Base-by-base conservation (phyloP, 495 filamentous ascomycete genomes). In the Aspergillus sclerotiicarbonarius region DNA sequence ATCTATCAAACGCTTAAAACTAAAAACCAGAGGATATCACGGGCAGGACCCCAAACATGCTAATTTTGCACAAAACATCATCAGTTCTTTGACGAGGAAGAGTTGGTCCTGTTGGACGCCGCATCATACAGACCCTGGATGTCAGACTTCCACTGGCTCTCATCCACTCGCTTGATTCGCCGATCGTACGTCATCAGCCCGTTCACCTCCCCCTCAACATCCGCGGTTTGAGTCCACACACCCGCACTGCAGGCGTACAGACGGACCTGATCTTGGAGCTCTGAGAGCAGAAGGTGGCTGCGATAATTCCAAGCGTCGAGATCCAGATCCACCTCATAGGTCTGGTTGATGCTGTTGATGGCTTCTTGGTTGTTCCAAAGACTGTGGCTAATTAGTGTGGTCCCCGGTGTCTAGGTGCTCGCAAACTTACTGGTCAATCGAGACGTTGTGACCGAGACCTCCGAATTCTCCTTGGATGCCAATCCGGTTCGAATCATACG, bases 161-260 rank as follows among this genome's bases (percentile, higher is more conserved):
- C 72, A 64, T 88, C 71, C 3, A 80, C 76, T 18, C 85, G 72
- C 53, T 81, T 66, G 0, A 87, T 20, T 0, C 71, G 51, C 54
- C 87, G 82, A 69, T 90, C 86, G 56, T 88, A 88, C 2, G 85
- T 87, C 57, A 87, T 67, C 54, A 90, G 65, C 5, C 87, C 87
- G 61, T 90, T 90, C 46, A 88, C 82, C 68, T 90, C 87, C n/a
- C 85, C 85, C 66, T 90, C 87, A 9, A 90, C 85, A 62, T 90
- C 86, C 0, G 84, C 87, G 1, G 86, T 88, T 67, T 89, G 86
- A 15, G 86, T 88, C 72, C 80, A 86, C 13, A 83, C 76, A 31
- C 76, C 83, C 1, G 76, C 84, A 49, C 80, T 84, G 73, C 85
- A 88, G 0, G 80, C 74, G 57, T 74, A 87, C 10, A 53, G 70